phyloP scores from a whole-genome alignment of 1,139 yeast species.

The Torulaspora globosa region DNA sequence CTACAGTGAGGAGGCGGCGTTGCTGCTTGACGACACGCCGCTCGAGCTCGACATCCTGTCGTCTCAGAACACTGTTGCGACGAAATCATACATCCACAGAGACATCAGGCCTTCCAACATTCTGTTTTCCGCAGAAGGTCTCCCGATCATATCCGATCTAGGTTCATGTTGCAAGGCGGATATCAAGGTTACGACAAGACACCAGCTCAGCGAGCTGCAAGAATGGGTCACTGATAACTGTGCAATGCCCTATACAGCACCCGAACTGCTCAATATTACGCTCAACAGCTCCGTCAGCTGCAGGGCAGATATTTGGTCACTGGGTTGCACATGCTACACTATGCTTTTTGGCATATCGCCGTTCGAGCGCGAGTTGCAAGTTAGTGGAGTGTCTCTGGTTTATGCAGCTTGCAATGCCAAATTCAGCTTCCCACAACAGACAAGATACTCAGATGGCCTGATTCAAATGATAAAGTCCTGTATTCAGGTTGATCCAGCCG shows the following conservation, averaged over 20 bases:
- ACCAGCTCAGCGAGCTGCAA: slow-evolving; percentile 70
- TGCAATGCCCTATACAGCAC: slow-evolving; percentile 84
- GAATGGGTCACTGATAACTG: slow-evolving; percentile 85
- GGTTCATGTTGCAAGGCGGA: slow-evolving; percentile 76
- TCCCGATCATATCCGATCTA: slow-evolving; percentile 77
- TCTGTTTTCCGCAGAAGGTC: slow-evolving; percentile 68
- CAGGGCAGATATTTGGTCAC: slow-evolving; percentile 82
- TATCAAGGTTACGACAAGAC: slow-evolving; percentile 50
- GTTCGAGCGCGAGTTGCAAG: slow-evolving; percentile 76
- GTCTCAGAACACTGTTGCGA: slow-evolving; percentile 52
- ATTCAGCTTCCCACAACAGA: slow-evolving; percentile 56
- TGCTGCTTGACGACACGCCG: slow-evolving; percentile 28
- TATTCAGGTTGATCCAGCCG: slow-evolving; percentile 52
- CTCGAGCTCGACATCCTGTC: slow-evolving; percentile 25
- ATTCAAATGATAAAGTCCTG: slow-evolving; percentile 56
- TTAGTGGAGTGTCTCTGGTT: slow-evolving; percentile 75
- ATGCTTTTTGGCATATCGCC: slow-evolving; percentile 79
- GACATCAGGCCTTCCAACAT: slow-evolving; percentile 88
- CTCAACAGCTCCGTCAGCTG: slow-evolving; percentile 63
- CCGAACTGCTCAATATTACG: slow-evolving; percentile 77
- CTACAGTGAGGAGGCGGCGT: slow-evolving; percentile 27
- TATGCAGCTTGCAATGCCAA: slow-evolving; percentile 73
- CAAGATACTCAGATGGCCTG: slow-evolving; percentile 52
- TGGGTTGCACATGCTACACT: slow-evolving; percentile 79
- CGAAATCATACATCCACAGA: slow-evolving; percentile 74